Conservation (phyloP, 805 yeast genomes). For the Lachancea fermentati region DNA sequence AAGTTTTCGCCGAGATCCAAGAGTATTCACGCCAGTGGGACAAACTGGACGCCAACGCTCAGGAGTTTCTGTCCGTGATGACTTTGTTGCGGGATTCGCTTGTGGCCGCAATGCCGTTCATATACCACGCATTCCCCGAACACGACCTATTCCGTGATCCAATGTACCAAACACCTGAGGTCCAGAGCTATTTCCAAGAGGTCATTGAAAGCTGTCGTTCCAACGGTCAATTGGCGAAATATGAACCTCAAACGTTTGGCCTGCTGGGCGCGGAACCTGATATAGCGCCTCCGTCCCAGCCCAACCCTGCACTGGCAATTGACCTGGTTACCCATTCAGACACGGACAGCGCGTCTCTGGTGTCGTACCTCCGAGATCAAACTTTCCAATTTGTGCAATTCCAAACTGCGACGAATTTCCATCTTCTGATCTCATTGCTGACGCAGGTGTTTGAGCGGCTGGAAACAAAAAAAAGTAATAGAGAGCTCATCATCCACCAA, state of each 20-base stretch:
- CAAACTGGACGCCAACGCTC: conserved; percentile 13
- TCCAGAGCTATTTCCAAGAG: conserved; percentile 21
- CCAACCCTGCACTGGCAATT: not conserved
- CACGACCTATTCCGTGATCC: conserved; percentile 27
- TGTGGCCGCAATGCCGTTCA: conserved; percentile 25
- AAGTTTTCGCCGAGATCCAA: conserved; percentile 30
- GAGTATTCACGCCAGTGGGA: conserved; percentile 14
- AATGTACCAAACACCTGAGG: conserved; percentile 20
- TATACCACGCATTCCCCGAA: conserved; percentile 26
- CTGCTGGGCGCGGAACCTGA: not conserved
- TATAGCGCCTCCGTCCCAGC: not conserved
- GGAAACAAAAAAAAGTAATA: conserved; percentile 26
- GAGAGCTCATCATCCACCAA: conserved; percentile 21
- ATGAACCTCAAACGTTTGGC: conserved; percentile 1
- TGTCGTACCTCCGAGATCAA: conserved; percentile 10
- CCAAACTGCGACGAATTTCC: conserved; percentile 26
- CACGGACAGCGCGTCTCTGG: conserved; percentile 1
- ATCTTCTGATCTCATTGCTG: conserved; percentile 20
- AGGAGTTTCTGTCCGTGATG: conserved; percentile 19
- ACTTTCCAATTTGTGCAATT: conserved; percentile 24
- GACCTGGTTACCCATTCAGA: not conserved
- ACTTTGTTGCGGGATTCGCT: conserved; percentile 20
- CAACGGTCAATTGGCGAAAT: conserved; percentile 3
- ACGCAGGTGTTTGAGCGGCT: conserved; percentile 25
- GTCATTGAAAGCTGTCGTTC: conserved; percentile 4